These are phyloP conservation scores for Leishmania arabica DNA, from an alignment of 208 protist genomes.

Conservation along the genomic window DNA sequence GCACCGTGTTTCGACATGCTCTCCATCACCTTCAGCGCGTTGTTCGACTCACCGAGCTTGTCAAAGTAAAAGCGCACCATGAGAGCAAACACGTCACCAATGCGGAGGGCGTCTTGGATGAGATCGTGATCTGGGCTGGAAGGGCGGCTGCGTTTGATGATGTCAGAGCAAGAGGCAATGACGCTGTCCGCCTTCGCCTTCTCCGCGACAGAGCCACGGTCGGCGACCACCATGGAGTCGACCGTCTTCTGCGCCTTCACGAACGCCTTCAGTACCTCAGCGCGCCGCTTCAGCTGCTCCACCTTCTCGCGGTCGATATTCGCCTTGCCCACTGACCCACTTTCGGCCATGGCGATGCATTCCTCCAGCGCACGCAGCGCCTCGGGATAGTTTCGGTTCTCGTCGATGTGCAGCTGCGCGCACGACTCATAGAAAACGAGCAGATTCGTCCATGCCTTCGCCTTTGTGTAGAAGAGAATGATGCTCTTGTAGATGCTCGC, in stretches of 20 bases:
- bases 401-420: slow-evolving; percentile 96
- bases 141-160: slow-evolving; percentile 86
- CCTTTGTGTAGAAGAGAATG: slow-evolving; percentile 96
- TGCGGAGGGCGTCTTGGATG: slow-evolving; percentile 81
- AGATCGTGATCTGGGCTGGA: slow-evolving; percentile 58
- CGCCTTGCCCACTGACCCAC: slow-evolving; percentile 31
- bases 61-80: slow-evolving; percentile 94
- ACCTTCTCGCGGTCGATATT: slow-evolving; percentile 41
- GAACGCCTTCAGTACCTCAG: slow-evolving; percentile 52
- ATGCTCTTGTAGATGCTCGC: slow-evolving; percentile 96
- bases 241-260: slow-evolving; percentile 68
- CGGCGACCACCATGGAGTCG: slow-evolving; percentile 38
- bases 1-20: slow-evolving; percentile 92
- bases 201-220: slow-evolving; percentile 31
- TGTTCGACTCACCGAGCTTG: slow-evolving; percentile 67
- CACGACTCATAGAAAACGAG: slow-evolving; percentile 93
- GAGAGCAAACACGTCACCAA: slow-evolving; percentile 96
- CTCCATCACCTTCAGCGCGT: slow-evolving; percentile 90
- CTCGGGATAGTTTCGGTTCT: slow-evolving; percentile 95
- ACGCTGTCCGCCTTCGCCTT: slow-evolving; percentile 74
- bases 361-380: slow-evolving; percentile 90
- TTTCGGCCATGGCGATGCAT: slow-evolving; percentile 64
- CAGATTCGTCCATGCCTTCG: slow-evolving; percentile 92
- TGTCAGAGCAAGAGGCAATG: slow-evolving; percentile 83
- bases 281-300: slow-evolving; percentile 51